phyloP scores from a whole-genome alignment of 129 eudicot genomes.

The sunflower (Helianthus annuus) region HanXRQr2.0-SUNRISE NC_035445.2:1656257-1656756 shows the following conservation, averaged over 20 bases:
- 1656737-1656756: conserved; percentile 60
- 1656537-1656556: conserved; percentile 76
- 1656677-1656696: background rate
- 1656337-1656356: conserved; percentile 89
- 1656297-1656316: conserved; percentile 19
- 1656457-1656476: conserved; percentile 13
- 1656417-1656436: background rate
- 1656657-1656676: conserved; percentile 2
- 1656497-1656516: conserved; percentile 48
- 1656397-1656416: conserved; percentile 11
- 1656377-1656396: conserved; percentile 52
- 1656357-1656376: conserved; percentile 65
- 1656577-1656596: conserved; percentile 71
- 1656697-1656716: conserved; percentile 55
- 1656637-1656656: background rate
- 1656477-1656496: conserved; percentile 44
- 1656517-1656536: conserved; percentile 95
- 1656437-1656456: background rate
- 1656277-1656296: background rate
- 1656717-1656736: conserved; percentile 74
- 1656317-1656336: conserved; percentile 22
- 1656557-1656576: conserved; percentile 78
- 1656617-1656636: conserved; percentile 44
- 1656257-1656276: background rate
- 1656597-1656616: conserved; percentile 81